A percentile compares a stretch with the other conserved stretches of the same genome.
Evolutionary conservation across 148 eudicot species (phyloP).

Genomic region (Polygonum maritimum): DNA sequence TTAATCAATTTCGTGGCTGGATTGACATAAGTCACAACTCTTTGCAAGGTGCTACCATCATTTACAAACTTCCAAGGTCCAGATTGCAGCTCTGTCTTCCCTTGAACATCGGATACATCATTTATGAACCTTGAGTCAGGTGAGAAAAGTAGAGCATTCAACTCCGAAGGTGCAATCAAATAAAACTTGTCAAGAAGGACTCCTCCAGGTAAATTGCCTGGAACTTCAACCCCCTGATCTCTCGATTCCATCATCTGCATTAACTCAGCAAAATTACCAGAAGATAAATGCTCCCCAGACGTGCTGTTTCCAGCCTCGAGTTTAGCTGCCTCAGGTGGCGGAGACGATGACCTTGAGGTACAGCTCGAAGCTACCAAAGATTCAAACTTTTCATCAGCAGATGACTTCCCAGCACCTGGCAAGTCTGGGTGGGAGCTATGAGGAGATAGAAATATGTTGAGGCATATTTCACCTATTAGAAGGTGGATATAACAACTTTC

Average conservation of each 20-base stretch:
- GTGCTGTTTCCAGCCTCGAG: slow-evolving; percentile 25
- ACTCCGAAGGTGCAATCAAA: slow-evolving; percentile 41
- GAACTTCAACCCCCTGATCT: slow-evolving; percentile 51
- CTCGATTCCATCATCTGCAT: slow-evolving; percentile 41
- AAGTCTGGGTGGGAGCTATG: slow-evolving; percentile 35
- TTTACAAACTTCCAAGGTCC: slow-evolving; percentile 66
- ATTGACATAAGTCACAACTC: slow-evolving; percentile 52
- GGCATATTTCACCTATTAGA: slow-evolving; percentile 70
- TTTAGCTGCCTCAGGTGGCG: slow-evolving; percentile 29
- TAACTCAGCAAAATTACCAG: slow-evolving; percentile 51
- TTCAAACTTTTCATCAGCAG: slow-evolving; percentile 24
- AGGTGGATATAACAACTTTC: not conserved
- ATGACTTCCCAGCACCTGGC: slow-evolving; percentile 21
- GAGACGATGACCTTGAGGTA: slow-evolving; percentile 40
- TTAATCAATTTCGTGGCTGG: slow-evolving; percentile 58
- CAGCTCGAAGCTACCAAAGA: slow-evolving; percentile 31
- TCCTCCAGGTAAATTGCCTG: slow-evolving; percentile 62
- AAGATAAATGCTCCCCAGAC: slow-evolving; percentile 33
- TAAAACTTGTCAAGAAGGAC: slow-evolving; percentile 60
- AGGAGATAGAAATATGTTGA: slow-evolving; percentile 70
- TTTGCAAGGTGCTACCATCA: slow-evolving; percentile 34
- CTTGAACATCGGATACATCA: slow-evolving; percentile 44
- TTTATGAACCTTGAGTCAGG: slow-evolving; percentile 53
- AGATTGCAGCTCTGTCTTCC: slow-evolving; percentile 44
- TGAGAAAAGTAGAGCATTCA: slow-evolving; percentile 65